Percentiles rank a stretch among this genome's conserved stretches.
phyloP scores from a whole-genome alignment of 1,284 basidiomycete genomes.

The Gymnopus androsaceus region DNA sequence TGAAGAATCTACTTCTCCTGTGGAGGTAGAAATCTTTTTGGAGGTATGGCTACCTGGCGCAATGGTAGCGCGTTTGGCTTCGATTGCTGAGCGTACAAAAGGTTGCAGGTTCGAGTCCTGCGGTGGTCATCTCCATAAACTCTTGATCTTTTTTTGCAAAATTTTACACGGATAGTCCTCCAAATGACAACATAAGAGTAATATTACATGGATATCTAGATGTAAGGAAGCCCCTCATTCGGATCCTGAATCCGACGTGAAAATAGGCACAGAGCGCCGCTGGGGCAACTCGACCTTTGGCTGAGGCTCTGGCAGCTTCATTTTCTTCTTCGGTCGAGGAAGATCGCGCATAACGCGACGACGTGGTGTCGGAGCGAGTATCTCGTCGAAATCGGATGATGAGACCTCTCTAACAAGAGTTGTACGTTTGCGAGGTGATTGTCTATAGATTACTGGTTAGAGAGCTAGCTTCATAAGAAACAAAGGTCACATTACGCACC shows the following conservation, averaged over 20 bases:
- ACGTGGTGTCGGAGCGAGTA: not conserved
- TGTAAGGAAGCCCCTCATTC: no score
- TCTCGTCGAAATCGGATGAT: not conserved
- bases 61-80: conserved; percentile 90
- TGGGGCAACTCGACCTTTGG: no score
- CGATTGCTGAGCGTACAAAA: conserved; percentile 70
- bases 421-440: not conserved
- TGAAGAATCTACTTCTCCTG: no score
- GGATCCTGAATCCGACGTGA: no score
- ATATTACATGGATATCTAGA: no score
- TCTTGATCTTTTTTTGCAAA: not conserved
- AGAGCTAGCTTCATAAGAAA: not conserved
- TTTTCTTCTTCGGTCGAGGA: conserved; percentile 2
- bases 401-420: not conserved
- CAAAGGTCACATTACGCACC: not conserved
- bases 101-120: conserved; percentile 90
- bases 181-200: no score
- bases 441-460: not conserved
- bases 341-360: conserved; percentile 10
- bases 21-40: no score
- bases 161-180: not conserved
- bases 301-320: no score
- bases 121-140: conserved; percentile 55
- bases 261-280: no score
- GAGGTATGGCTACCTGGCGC: conserved; percentile 65